Percentiles rank a stretch among this genome's conserved stretches.
Evolutionary conservation across 768 basidiomycete species (phyloP).

Genomic region (Boletus tomentosulus): DNA sequence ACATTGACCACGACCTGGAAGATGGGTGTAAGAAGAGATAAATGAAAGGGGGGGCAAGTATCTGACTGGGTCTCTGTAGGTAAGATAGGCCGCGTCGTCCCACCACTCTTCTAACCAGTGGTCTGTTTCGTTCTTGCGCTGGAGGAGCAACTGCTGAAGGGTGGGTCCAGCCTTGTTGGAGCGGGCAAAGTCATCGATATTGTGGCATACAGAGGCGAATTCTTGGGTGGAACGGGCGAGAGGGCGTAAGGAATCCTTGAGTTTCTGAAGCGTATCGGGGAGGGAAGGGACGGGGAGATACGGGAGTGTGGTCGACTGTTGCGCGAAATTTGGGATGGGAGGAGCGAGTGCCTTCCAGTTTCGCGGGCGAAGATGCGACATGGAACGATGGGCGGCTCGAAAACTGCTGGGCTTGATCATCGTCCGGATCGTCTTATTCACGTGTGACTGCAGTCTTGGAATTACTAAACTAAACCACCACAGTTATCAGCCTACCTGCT

Average conservation of each 20-base stretch:
- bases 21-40: conserved; percentile 2
- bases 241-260: conserved; percentile 69
- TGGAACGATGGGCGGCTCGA: conserved; percentile 13
- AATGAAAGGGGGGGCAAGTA: not conserved
- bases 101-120: conserved; percentile 97
- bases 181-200: conserved; percentile 64
- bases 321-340: conserved; percentile 57
- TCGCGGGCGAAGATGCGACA: conserved; percentile 35
- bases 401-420: not conserved
- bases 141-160: conserved; percentile 63
- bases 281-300: conserved; percentile 76
- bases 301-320: conserved; percentile 54
- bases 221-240: conserved; percentile 65
- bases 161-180: conserved; percentile 40
- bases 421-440: not conserved
- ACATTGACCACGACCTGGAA: conserved; percentile 80
- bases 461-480: not conserved
- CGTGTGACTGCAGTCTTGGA: not conserved
- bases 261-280: conserved; percentile 54
- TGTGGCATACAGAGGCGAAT: conserved; percentile 47
- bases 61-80: conserved; percentile 80
- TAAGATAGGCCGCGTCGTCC: conserved; percentile 81
- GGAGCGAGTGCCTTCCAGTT: conserved; percentile 77
- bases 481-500: no score
- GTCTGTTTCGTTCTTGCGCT: conserved; percentile 47